Evolutionary conservation across 352 stramenopile species (phyloP).

Genomic region (Phytophthora cactorum): DNA sequence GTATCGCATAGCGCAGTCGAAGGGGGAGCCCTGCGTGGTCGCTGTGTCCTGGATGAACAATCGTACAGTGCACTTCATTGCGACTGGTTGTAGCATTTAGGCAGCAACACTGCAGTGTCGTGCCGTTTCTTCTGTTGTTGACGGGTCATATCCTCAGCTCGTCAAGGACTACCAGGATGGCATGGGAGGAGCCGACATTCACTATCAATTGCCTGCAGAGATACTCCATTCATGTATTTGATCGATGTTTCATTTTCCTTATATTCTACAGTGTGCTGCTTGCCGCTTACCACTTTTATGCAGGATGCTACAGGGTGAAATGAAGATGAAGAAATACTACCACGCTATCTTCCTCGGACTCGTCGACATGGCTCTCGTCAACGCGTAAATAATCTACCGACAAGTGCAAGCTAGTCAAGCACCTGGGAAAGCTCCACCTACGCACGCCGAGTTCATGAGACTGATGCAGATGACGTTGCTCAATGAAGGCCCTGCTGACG

Average conservation of each 20-base stretch:
- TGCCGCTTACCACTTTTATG: too few relatives aligned
- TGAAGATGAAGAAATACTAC: slow-evolving; percentile 23
- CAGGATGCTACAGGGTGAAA: slow-evolving; percentile 7
- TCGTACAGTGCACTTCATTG: background rate
- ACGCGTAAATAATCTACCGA: slow-evolving; percentile 11
- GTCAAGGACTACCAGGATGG: slow-evolving; percentile 19
- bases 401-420: slow-evolving; percentile 3
- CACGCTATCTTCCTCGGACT: slow-evolving; percentile 6
- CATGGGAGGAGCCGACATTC: slow-evolving; percentile 6
- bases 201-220: slow-evolving; percentile 1
- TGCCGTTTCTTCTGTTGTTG: background rate
- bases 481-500: too few relatives aligned
- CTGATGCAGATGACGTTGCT: too few relatives aligned
- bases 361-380: slow-evolving; percentile 9
- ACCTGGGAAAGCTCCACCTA: too few relatives aligned
- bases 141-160: slow-evolving; percentile 3
- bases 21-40: too few relatives aligned
- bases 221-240: slow-evolving; percentile 3
- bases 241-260: too few relatives aligned
- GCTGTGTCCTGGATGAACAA: background rate
- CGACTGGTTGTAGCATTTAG: background rate
- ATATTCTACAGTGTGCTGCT: too few relatives aligned
- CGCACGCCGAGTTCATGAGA: too few relatives aligned
- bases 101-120: too few relatives aligned
- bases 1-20: too few relatives aligned